Percentiles rank a stretch among this genome's conserved stretches.
phyloP scores from a whole-genome alignment of 2,329 filamentous ascomycete genomes.

The Aciculosporium take region DNA sequence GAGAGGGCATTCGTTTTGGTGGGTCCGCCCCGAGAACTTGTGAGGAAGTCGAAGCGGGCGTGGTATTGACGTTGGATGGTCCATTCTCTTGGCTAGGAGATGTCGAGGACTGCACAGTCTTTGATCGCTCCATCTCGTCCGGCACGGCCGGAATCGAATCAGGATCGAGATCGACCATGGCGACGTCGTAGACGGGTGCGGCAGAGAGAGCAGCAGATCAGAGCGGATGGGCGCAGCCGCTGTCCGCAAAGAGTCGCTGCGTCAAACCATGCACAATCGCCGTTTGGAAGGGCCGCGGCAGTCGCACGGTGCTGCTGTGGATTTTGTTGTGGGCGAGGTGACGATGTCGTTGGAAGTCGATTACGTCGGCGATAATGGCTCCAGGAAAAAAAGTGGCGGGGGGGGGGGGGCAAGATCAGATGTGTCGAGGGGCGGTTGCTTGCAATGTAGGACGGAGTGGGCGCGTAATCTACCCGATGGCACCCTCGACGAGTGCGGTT shows the following conservation, averaged over 20 bases:
- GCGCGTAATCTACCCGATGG: conserved; percentile 4
- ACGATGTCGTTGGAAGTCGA: background rate
- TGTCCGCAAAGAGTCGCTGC: background rate
- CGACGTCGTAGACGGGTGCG: background rate
- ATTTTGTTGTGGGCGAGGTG: background rate
- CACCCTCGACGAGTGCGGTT: background rate
- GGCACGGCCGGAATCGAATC: conserved; percentile 30
- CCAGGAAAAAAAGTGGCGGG: background rate
- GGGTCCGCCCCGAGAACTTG: conserved; percentile 22
- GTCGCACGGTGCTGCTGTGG: background rate
- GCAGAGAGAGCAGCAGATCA: conserved; percentile 2
- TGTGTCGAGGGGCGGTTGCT: conserved; percentile 1
- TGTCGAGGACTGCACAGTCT: conserved; percentile 21
- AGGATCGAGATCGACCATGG: conserved; percentile 17
- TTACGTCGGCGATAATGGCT: background rate
- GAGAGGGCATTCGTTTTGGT: conserved; percentile 40
- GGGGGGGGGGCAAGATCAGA: background rate
- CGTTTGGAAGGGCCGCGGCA: background rate
- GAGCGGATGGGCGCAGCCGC: conserved; percentile 6
- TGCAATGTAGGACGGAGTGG: background rate
- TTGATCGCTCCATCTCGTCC: conserved; percentile 26
- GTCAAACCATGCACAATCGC: conserved; percentile 5
- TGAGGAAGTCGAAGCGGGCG: conserved; percentile 33
- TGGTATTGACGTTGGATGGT: conserved; percentile 16
- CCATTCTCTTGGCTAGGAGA: conserved; percentile 29